Evolutionary conservation across 768 basidiomycete genomes (phyloP).

Genomic region (Tephrocybe sp.): DNA sequence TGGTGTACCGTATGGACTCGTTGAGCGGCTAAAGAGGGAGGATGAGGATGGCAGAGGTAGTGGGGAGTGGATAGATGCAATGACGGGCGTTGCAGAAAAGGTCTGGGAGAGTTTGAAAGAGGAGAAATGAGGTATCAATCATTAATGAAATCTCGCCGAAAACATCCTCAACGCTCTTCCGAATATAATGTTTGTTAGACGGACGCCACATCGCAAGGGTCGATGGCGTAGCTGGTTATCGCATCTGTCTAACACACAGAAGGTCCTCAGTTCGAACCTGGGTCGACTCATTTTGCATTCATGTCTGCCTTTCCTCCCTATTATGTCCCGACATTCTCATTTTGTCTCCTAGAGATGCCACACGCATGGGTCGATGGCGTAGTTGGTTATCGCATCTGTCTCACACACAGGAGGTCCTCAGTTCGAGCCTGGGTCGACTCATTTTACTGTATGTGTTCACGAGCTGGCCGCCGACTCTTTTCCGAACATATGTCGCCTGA

Average conservation of each 20-base stretch:
- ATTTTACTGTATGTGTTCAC: too few species aligned
- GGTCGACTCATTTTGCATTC: conserved; percentile 35
- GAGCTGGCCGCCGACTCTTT: too few species aligned
- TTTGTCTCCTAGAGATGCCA: too few species aligned
- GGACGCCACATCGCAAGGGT: too few species aligned
- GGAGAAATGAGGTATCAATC: too few species aligned
- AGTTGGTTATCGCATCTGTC: conserved; percentile 85
- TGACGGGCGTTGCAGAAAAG: not conserved
- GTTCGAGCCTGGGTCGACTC: conserved; percentile 35
- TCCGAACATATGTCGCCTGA: too few species aligned
- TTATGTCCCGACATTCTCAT: too few species aligned
- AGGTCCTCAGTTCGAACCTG: conserved; percentile 34
- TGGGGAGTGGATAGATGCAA: not conserved
- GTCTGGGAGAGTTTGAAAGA: not conserved
- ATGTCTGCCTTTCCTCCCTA: too few species aligned
- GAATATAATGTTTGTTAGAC: too few species aligned
- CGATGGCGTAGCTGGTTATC: conserved; percentile 84
- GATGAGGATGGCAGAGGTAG: conserved; percentile 4
- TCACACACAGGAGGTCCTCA: conserved; percentile 61
- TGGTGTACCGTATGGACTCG: conserved; percentile 37
- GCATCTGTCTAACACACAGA: conserved; percentile 82
- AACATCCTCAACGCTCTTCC: too few species aligned
- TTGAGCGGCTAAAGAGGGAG: conserved; percentile 14
- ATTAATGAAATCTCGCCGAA: too few species aligned
- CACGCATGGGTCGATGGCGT: conserved; percentile 59